A percentile compares a stretch with the other conserved stretches of the same genome.
Evolutionary conservation across 371 early-diverging fungal genomes (phyloP).

Genomic region (Paraphysoderma sedebokerense): DNA sequence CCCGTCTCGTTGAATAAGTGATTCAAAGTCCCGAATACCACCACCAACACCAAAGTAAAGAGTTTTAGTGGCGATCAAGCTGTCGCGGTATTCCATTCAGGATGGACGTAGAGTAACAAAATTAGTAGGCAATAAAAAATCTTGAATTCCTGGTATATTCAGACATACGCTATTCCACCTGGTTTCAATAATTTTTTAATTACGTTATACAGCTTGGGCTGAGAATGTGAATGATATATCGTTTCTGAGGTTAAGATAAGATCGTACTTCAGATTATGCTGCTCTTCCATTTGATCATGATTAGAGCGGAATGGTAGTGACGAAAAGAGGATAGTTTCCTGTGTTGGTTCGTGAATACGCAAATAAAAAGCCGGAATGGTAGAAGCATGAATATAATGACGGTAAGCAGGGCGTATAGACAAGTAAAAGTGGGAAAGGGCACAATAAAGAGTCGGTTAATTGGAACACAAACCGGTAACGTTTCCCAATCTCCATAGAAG

Average conservation of each 20-base stretch:
- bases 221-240: constrained; percentile 53
- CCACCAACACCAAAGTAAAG: constrained; percentile 84
- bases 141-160: background rate
- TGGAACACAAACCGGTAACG: too few species aligned
- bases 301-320: too few species aligned
- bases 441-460: too few species aligned
- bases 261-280: constrained; percentile 50
- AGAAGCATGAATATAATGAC: too few species aligned
- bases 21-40: constrained; percentile 48
- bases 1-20: constrained; percentile 35
- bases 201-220: constrained; percentile 34
- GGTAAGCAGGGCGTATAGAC: too few species aligned
- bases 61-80: constrained; percentile 78
- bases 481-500: constrained; percentile 13
- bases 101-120: background rate
- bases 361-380: too few species aligned
- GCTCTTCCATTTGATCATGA: too few species aligned
- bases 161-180: constrained; percentile 46
- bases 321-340: too few species aligned
- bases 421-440: too few species aligned
- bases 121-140: background rate
- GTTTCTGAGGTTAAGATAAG: constrained; percentile 85
- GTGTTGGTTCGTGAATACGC: too few species aligned
- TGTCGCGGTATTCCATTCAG: constrained; percentile 8
- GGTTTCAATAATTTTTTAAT: constrained; percentile 44